Conservation (phyloP, 73 alveolate genomes). For the Paramecium caudatum region DNA sequence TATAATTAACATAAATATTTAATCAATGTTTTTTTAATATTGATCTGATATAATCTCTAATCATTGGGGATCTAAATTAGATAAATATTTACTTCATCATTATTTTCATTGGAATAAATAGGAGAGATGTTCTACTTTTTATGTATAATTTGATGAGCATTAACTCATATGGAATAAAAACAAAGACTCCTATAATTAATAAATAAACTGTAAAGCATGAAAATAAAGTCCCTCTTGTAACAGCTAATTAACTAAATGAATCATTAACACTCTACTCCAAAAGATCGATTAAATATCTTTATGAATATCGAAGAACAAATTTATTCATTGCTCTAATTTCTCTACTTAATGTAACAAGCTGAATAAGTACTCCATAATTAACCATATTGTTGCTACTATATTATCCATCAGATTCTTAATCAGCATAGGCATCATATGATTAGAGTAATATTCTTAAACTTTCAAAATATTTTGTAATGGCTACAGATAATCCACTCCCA, state of each 20-base stretch:
- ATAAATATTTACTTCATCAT: background rate
- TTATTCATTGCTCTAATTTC: background rate
- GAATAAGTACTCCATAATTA: background rate
- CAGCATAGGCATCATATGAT: background rate
- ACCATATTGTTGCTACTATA: background rate
- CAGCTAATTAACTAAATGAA: background rate
- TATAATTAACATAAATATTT: background rate
- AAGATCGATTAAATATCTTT: conserved; percentile 11
- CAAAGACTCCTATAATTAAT: background rate
- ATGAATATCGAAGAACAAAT: background rate
- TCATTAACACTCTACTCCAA: background rate
- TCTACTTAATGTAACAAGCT: background rate
- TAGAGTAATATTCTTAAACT: background rate
- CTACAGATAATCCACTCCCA: background rate
- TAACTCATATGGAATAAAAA: background rate
- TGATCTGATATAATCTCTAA: background rate
- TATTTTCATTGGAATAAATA: background rate
- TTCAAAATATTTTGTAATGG: background rate
- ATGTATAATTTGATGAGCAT: background rate
- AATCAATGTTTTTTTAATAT: background rate
- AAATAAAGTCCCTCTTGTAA: conserved; percentile 1
- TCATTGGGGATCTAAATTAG: background rate
- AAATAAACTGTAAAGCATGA: background rate
- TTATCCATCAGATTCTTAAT: background rate
- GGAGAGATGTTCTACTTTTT: background rate